Evolutionary conservation across 805 yeast species (phyloP).

Genomic region (Debaryomyces maramus): DNA sequence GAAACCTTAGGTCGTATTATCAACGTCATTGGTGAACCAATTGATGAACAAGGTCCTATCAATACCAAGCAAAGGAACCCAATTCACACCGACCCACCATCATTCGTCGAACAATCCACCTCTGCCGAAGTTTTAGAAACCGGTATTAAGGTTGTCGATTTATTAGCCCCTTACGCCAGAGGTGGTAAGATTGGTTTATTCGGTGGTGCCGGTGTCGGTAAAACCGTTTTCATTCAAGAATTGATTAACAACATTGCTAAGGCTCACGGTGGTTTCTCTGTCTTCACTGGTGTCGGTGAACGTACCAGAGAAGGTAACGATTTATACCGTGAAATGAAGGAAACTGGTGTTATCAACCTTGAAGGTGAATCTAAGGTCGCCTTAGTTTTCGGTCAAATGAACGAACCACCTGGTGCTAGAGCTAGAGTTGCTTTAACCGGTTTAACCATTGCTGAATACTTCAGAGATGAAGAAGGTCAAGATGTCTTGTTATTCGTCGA

Average conservation of each 20-base stretch:
- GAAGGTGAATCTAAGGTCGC: slow-evolving; percentile 99
- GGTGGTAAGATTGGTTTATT: slow-evolving; percentile 99
- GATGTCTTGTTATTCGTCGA: slow-evolving; percentile 99
- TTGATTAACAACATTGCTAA: slow-evolving; percentile 99
- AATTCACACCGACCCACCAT: slow-evolving; percentile 97
- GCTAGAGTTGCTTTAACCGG: slow-evolving; percentile 99
- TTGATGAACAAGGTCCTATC: slow-evolving; percentile 99
- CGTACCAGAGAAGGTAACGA: slow-evolving; percentile 99
- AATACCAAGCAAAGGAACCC: slow-evolving; percentile 91
- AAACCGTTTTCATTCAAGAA: slow-evolving; percentile 99
- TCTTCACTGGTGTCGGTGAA: slow-evolving; percentile 99
- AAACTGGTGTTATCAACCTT: slow-evolving; percentile 99
- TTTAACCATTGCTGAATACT: slow-evolving; percentile 99
- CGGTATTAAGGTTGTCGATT: slow-evolving; percentile 99
- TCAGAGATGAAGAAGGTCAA: slow-evolving; percentile 99
- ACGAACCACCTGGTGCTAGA: slow-evolving; percentile 99
- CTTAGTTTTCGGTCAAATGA: slow-evolving; percentile 99
- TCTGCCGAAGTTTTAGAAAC: slow-evolving; percentile 98
- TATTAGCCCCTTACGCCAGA: slow-evolving; percentile 99
- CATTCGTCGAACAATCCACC: slow-evolving; percentile 96
- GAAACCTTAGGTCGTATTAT: slow-evolving; percentile 98
- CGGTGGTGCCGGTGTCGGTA: slow-evolving; percentile 99
- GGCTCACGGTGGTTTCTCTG: slow-evolving; percentile 99
- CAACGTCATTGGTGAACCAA: slow-evolving; percentile 99
- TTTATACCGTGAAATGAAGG: slow-evolving; percentile 99